A percentile compares a stretch with the other conserved stretches of the same genome.
These are phyloP conservation scores for Parafenestella ontariensis DNA, from an alignment of 2,329 filamentous ascomycete species.

Conservation along the genomic window DNA sequence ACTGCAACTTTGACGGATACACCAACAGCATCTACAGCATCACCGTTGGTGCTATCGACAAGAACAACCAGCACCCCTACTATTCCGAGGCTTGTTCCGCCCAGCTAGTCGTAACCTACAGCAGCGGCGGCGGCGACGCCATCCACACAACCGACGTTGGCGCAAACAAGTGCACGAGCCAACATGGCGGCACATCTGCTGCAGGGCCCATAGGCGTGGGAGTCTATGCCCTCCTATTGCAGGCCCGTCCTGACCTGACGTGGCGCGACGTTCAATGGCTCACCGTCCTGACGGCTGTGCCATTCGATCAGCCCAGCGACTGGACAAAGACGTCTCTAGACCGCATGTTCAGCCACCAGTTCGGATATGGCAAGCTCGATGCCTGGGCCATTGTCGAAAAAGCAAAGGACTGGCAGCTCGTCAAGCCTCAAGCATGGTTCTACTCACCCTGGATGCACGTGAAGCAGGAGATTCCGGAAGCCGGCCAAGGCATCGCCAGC, in stretches of 20 bases:
- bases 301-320: constrained; percentile 76
- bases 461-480: constrained; percentile 84
- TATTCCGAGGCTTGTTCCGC: constrained; percentile 98
- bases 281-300: constrained; percentile 81
- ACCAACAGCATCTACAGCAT: constrained; percentile 99
- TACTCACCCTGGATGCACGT: constrained; percentile 95
- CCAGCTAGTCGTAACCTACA: constrained; percentile 94
- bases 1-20: constrained; percentile 99
- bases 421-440: constrained; percentile 96
- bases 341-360: constrained; percentile 90
- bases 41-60: constrained; percentile 90
- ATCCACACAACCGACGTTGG: constrained; percentile 98
- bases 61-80: constrained; percentile 85
- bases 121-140: constrained; percentile 83
- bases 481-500: constrained; percentile 77
- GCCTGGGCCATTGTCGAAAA: constrained; percentile 83
- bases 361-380: constrained; percentile 95
- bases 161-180: constrained; percentile 74
- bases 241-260: constrained; percentile 82
- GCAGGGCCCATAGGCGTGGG: constrained; percentile 92
- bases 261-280: constrained; percentile 97
- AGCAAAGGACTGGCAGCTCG: constrained; percentile 83
- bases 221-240: constrained; percentile 86
- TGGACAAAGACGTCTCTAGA: constrained; percentile 85
- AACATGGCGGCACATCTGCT: constrained; percentile 94